A percentile compares a stretch with the other conserved stretches of the same genome.
Evolutionary conservation across 1,139 yeast species (phyloP).

Genomic region (Yamadazyma membranifaciens): DNA sequence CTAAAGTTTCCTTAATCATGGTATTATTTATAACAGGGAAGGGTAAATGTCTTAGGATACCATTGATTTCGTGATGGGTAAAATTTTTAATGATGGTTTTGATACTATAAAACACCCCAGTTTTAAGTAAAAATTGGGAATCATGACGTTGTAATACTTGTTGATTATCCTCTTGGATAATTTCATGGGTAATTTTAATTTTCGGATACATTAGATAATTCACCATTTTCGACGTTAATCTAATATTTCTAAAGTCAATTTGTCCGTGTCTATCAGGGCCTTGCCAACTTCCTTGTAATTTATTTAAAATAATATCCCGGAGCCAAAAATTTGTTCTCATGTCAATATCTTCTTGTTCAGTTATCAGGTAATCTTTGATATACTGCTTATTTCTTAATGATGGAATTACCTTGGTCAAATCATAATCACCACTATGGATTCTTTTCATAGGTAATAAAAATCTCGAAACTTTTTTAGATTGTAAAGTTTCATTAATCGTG

Average conservation of each 20-base stretch:
- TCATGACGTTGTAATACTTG: slow-evolving; percentile 15
- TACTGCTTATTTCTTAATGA: slow-evolving; percentile 72
- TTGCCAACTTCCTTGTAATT: slow-evolving; percentile 49
- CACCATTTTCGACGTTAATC: slow-evolving; percentile 57
- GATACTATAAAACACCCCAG: slow-evolving; percentile 52
- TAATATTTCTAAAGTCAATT: slow-evolving; percentile 64
- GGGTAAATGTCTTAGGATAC: slow-evolving; percentile 69
- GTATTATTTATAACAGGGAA: slow-evolving; percentile 28
- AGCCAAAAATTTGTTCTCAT: slow-evolving; percentile 79
- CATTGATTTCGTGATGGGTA: slow-evolving; percentile 39
- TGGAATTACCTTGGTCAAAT: slow-evolving; percentile 61
- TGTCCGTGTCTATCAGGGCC: slow-evolving; percentile 44
- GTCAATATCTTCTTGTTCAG: slow-evolving; percentile 50
- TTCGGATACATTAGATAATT: slow-evolving; percentile 48
- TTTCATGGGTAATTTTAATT: slow-evolving; percentile 36
- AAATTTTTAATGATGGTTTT: slow-evolving; percentile 47
- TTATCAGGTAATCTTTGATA: slow-evolving; percentile 57
- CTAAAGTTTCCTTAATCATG: slow-evolving; percentile 17
- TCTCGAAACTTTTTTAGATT: slow-evolving; percentile 55
- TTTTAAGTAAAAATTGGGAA: slow-evolving; percentile 24
- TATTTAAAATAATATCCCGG: slow-evolving; percentile 58
- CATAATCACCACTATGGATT: slow-evolving; percentile 42
- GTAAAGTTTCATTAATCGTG: slow-evolving; percentile 29
- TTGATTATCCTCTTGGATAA: slow-evolving; percentile 20
- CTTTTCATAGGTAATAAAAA: slow-evolving; percentile 69